These are phyloP conservation scores for Coemansia sp. DNA, from an alignment of 192 early-diverging fungal species.

Conservation along the genomic window DNA sequence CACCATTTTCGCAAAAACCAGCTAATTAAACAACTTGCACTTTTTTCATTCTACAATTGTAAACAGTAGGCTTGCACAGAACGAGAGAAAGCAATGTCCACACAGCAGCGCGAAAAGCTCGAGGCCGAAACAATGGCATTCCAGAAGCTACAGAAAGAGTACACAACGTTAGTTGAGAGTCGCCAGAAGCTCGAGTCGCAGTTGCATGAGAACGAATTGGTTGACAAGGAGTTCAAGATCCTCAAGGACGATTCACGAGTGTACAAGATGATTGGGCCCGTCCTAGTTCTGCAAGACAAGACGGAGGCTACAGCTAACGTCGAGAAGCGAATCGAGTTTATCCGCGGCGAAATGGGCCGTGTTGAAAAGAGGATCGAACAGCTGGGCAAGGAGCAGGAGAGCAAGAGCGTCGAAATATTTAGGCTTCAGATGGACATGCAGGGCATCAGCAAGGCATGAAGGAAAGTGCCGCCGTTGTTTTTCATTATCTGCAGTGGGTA, in stretches of 20 bases:
- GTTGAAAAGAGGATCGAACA: constrained; percentile 82
- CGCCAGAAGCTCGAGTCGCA: constrained; percentile 92
- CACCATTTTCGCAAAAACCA: neutral
- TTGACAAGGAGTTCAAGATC: constrained; percentile 88
- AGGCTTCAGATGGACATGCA: constrained; percentile 57
- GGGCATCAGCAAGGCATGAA: constrained; percentile 16
- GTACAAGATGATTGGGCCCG: constrained; percentile 96
- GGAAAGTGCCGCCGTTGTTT: neutral
- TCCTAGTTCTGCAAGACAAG: constrained; percentile 91
- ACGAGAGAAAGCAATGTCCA: constrained; percentile 12
- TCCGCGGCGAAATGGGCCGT: constrained; percentile 83
- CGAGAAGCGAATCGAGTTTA: constrained; percentile 92
- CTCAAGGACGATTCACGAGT: constrained; percentile 82
- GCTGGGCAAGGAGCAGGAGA: constrained; percentile 81
- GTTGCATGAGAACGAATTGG: constrained; percentile 92
- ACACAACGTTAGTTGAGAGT: constrained; percentile 69
- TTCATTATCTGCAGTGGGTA: neutral
- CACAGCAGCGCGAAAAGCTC: constrained; percentile 52
- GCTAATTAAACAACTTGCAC: neutral
- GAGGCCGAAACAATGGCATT: constrained; percentile 74
- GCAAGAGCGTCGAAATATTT: constrained; percentile 76
- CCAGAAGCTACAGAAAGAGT: constrained; percentile 77
- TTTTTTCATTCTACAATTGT: neutral
- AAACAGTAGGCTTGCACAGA: too few species aligned
- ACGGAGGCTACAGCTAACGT: constrained; percentile 86